A percentile compares a stretch with the other conserved stretches of the same genome.
Conservation (phyloP, 768 basidiomycete species). For the Termitomyces sp. region DNA sequence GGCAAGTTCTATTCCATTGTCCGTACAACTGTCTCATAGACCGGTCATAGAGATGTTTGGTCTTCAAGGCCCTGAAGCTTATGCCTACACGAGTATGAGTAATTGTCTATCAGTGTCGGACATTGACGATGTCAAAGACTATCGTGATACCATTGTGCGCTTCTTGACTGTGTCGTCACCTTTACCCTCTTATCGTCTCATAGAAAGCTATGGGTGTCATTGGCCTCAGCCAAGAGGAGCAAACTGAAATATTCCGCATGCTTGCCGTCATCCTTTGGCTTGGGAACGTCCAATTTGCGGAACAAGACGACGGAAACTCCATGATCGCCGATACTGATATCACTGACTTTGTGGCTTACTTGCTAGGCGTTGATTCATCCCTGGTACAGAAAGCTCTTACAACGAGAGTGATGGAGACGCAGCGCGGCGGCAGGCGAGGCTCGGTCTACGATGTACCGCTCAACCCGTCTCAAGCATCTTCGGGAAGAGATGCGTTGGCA, state of each 20-base stretch:
- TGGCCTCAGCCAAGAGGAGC: constrained; percentile 80
- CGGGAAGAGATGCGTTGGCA: constrained; percentile 87
- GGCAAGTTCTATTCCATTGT: constrained; percentile 40
- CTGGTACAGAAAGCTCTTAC: constrained; percentile 86
- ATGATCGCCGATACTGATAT: constrained; percentile 74
- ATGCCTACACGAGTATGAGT: constrained; percentile 88
- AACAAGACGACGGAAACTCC: constrained; percentile 88
- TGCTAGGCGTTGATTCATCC: constrained; percentile 82
- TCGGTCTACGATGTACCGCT: constrained; percentile 96
- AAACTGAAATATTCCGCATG: constrained; percentile 90
- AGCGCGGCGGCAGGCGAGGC: constrained; percentile 85
- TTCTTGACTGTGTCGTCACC: background rate
- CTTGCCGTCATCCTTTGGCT: constrained; percentile 92
- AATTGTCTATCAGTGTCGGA: constrained; percentile 88
- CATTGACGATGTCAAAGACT: constrained; percentile 88
- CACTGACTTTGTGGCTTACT: constrained; percentile 92
- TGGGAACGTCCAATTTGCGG: constrained; percentile 88
- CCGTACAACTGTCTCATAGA: constrained; percentile 6
- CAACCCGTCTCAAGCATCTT: constrained; percentile 85
- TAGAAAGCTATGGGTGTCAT: constrained; percentile 93
- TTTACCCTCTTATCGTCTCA: constrained; percentile 2
- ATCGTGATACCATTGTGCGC: constrained; percentile 80
- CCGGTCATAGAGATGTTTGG: constrained; percentile 76
- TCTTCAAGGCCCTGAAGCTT: constrained; percentile 92
- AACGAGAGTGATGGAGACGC: constrained; percentile 84